Base-by-base conservation (phyloP, 148 eudicot genomes). In the Rhododendron williamsianum region DNA sequence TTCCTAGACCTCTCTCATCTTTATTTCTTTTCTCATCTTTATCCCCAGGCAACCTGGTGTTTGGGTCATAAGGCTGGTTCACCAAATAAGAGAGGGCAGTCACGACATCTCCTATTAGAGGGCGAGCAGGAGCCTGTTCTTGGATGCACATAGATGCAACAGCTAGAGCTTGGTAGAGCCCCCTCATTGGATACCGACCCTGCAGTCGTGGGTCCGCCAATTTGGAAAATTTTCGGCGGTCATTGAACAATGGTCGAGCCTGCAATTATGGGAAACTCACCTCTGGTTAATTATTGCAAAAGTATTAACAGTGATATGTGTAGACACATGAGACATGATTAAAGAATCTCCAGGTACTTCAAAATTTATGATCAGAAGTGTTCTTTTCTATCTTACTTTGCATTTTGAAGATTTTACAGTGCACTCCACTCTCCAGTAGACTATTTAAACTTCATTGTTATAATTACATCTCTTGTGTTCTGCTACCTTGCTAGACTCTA, bases 61-160 rank as follows among this genome's bases (percentile, higher is more conserved):
- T 60, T 6, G 74, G 51, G 30, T 81, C 87, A 73, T 81, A 86
- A 0, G 84, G 54, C 4, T 86, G 84, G 85, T 86, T 86, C 33
- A 80, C 81, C 45, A 86, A 51, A 35, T 86, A 86, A 58, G 88
- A 86, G 2, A 86, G 88, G 38, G 88, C 88, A 9, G 88, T 86
- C 65, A 86, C 85, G 11, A 86, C 82, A 21, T 86, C 88, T 27
- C 76, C 88, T 1, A 86, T 76, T n/a, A 76, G 88, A 67, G 88
- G 88, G 1, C 88, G 71, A 16, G 88, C 82, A 58, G 82, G 77
- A 41, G 82, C 88, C 71, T 82, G 60, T 60, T 86, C 85, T 76
- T 86, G 88, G 74, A 63, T 86, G 65, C 88, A 86, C 88, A 86
- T 86, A 6, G 88, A 86, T 8, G 88, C 88, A 25, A 86, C 82